Evolutionary conservation across 208 protist genomes (phyloP).

Genomic region (Angomonas deanei): DNA sequence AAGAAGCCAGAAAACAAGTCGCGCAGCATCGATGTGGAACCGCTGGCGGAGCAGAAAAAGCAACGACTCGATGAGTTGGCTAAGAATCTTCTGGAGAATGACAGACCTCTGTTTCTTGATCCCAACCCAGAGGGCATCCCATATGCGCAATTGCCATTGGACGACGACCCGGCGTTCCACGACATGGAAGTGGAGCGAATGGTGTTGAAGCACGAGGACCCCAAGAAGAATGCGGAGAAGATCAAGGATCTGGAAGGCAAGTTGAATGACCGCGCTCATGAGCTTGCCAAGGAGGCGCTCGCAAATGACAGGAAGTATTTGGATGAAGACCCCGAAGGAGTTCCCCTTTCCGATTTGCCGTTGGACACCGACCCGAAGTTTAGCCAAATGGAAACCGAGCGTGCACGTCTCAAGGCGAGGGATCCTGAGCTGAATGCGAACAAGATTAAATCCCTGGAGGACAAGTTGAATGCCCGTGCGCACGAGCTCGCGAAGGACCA

Average conservation of each 20-base stretch:
- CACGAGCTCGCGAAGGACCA: conserved; percentile 51
- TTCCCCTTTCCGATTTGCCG: conserved; percentile 52
- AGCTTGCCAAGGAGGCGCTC: conserved; percentile 55
- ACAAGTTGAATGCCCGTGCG: conserved; percentile 53
- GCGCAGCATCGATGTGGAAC: conserved; percentile 17
- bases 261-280: conserved; percentile 61
- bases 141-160: conserved; percentile 44
- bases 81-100: conserved; percentile 39
- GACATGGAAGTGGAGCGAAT: conserved; percentile 66
- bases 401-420: conserved; percentile 61
- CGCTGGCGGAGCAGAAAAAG: conserved; percentile 30
- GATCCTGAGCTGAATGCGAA: conserved; percentile 43
- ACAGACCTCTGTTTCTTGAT: conserved; percentile 47
- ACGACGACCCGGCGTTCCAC: conserved; percentile 64
- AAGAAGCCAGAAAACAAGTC: conserved; percentile 24
- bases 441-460: conserved; percentile 54
- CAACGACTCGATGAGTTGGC: conserved; percentile 56
- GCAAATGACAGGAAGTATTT: conserved; percentile 59
- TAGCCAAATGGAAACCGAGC: conserved; percentile 62
- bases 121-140: conserved; percentile 60
- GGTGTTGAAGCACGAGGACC: conserved; percentile 41
- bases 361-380: conserved; percentile 61
- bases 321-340: conserved; percentile 50
- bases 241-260: conserved; percentile 48
- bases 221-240: conserved; percentile 36